Evolutionary conservation across 2,329 filamentous ascomycete genomes (phyloP), one percentile per base, ranked within the genome.

Genomic region (Cercospora beticola): DNA sequence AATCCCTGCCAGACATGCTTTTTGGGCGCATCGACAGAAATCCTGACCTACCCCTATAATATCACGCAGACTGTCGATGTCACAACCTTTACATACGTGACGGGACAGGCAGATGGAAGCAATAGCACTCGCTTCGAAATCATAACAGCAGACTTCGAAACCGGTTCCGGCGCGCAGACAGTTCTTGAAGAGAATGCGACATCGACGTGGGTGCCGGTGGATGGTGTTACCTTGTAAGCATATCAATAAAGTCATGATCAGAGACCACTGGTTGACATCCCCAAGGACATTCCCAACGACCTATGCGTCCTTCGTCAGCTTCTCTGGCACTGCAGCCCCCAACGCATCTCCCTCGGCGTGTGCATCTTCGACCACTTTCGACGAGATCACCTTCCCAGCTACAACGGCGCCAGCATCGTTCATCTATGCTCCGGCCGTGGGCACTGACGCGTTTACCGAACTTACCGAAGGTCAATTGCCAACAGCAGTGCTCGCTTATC

Each of bases 261-360:
- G n/a, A n/a, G n/a, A n/a, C n/a, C 23, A 36, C 3, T 18, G 9
- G 16, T 30, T 31, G 36, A 59, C n/a, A 5, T 26, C 6, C 12
- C 9, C 49, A 36, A 59, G 56, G 56, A 59, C 56, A 9, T 59
- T 12, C 31, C 56, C 56, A 36, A 59, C 56, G 14, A 59, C 56
- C 7, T 59, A 59, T 59, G 56, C 56, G 28, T 59, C 56, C n/a
- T 59, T 59, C 5, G 28, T 33, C 56, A 59, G 31, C 56, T 59
- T 59, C 56, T 33, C 5, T 5, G 56, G 14, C 10, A 2, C 18
- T 9, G 56, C 30, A 31, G 56, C 56, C 30, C 56, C 56, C 1
- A 59, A 9, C 30, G 30, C 56, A 14, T 31, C 56, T 18, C 56
- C 56, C 10, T 21, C 56, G n/a, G 56, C 56, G 14, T 59, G 56